phyloP scores from a whole-genome alignment of 1,139 yeast species.

The Candida sojae region DNA sequence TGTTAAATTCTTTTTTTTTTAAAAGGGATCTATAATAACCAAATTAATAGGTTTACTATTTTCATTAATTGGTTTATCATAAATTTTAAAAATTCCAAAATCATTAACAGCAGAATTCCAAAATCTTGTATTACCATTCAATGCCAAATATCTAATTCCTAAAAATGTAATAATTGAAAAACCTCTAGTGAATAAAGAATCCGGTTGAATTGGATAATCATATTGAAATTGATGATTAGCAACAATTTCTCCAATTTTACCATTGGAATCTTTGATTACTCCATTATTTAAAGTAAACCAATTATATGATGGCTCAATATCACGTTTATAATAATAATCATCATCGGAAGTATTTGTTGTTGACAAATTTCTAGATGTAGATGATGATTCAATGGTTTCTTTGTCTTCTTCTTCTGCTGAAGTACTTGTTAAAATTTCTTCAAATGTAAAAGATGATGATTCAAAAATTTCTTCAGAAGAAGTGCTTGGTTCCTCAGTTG shows the following conservation, averaged over 20 bases:
- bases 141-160: slow-evolving; percentile 22
- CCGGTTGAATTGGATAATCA: slow-evolving; percentile 48
- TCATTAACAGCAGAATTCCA: slow-evolving; percentile 10
- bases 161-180: slow-evolving; percentile 18
- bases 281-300: slow-evolving; percentile 49
- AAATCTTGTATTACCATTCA: slow-evolving; percentile 10
- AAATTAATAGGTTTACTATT: slow-evolving; percentile 7
- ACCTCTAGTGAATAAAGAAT: slow-evolving; percentile 11
- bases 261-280: slow-evolving; percentile 35
- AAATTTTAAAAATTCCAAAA: slow-evolving; percentile 8
- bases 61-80: slow-evolving; percentile 7
- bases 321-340: neutral
- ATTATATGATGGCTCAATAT: neutral
- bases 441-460: no score
- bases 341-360: neutral
- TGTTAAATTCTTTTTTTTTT: no score
- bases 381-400: neutral
- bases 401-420: neutral
- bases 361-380: neutral
- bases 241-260: slow-evolving; percentile 45
- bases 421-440: no score
- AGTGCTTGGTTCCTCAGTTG: neutral
- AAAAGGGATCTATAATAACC: slow-evolving; percentile 1
- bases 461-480: neutral
- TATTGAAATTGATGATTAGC: slow-evolving; percentile 50